Evolutionary conservation across 2,329 filamentous ascomycete species (phyloP), one percentile per base, ranked within the genome.

Genomic region (Sarocladiaceae sp.): DNA sequence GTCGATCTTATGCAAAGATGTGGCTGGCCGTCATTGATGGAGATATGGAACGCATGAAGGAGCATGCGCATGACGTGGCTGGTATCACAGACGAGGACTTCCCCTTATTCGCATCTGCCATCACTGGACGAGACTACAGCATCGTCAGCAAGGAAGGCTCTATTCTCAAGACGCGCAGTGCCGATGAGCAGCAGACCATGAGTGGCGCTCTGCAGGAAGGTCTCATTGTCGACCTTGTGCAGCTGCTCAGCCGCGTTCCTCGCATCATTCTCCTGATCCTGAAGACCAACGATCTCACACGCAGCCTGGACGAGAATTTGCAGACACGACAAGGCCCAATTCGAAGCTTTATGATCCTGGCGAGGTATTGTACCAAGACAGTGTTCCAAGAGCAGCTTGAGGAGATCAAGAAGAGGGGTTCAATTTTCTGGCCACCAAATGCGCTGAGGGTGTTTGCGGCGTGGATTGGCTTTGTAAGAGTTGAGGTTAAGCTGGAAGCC

Each of bases 241-340:
- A 92, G 59, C 76, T 99, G 58, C 81, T 99, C 4, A 90, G 90
- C 46, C 83, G 90, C 61, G 92, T 99, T 6, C 94, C 94, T 1
- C 78, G 91, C 40, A 90, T 99, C 58, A 96, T 99, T 52, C 78
- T 99, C 12, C 76, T 99, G 25, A 97, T 99, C 59, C 78, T 99
- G 56, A 99, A 99, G 73, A 99, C 94, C 2, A 99, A 99, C 66
- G 94, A 99, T 70, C 75, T 99, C 35, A 99, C 94, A 15, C 84
- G 94, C 57, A 94, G 87, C 61, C 79, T 99, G 17, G 94, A 99
- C 66, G 94, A 99, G 74, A 92, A 87, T 64, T 75, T 95, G 33
- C 87, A 92, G 52, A 94, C 89, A 0, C 77, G 80, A 6, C 79
- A 82, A 56, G 84, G 84, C 0, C 83, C 84, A 3, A 78, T 86